A percentile compares a stretch with the other conserved stretches of the same genome.
These are phyloP conservation scores for Alternaria sp. DNA, from an alignment of 2,329 filamentous ascomycete genomes.

Conservation along the genomic window DNA sequence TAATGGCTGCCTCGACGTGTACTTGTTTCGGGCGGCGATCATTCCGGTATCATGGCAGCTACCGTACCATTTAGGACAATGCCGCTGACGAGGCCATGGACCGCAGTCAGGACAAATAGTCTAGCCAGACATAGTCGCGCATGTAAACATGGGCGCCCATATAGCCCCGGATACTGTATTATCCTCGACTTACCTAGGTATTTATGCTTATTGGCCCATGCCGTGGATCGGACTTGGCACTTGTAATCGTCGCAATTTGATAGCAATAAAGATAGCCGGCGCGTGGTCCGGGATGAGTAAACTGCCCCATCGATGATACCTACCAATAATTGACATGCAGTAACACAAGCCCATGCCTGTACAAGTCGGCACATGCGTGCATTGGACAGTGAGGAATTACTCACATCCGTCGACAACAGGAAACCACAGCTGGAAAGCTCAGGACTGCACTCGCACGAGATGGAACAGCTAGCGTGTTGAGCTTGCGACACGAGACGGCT, in stretches of 20 bases:
- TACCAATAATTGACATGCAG: neutral
- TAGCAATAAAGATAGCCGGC: conserved; percentile 9
- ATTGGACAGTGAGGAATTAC: neutral
- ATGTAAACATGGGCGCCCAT: neutral
- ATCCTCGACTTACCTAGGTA: neutral
- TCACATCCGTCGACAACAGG: neutral
- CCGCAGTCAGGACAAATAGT: neutral
- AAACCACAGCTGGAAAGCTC: neutral
- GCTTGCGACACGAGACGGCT: conserved; percentile 27
- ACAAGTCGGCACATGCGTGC: neutral
- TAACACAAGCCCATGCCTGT: neutral
- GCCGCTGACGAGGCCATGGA: neutral
- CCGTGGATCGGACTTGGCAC: neutral
- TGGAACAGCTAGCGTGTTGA: conserved; percentile 23
- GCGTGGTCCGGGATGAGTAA: neutral
- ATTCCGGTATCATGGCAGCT: neutral
- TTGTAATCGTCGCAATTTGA: conserved; percentile 9
- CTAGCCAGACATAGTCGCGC: conserved; percentile 5
- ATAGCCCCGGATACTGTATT: conserved; percentile 2
- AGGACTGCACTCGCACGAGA: conserved; percentile 1
- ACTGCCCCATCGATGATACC: neutral
- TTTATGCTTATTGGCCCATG: conserved; percentile 5
- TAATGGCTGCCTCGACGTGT: neutral
- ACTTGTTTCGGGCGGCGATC: neutral
- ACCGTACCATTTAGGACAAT: neutral